Base-by-base conservation (phyloP, 495 filamentous ascomycete species). In the Aspergillus olivimuriae region DNA sequence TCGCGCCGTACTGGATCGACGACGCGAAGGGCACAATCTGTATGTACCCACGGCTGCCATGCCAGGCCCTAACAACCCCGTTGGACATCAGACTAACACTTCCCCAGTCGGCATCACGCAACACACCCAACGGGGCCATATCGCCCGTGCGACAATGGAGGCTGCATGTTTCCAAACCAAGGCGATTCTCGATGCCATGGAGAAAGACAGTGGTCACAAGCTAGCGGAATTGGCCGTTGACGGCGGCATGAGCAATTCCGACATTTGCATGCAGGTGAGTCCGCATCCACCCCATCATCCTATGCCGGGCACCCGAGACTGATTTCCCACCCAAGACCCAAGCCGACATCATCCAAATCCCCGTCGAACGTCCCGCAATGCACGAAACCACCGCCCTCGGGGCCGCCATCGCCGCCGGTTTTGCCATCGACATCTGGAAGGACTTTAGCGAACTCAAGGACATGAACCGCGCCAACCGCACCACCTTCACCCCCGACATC, bases 1-100 rank as follows among this genome's bases (percentile, higher is more conserved):
- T 95, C 62, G 91, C 91, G 14, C 91, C 91, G n/a, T 95, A 95
- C 61, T 97, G 91, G 91, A 94, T 95, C 48, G 91, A 95, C 61
- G 88, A 95, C 65, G 89, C 89, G 23, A 83, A 89, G 63, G 91
- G 91, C 40, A 95, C 90, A 1, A 80, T 92, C 16, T 90, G 82
- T 86, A 70, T 71, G 79, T 68, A 51, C 8, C 24, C n/a, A 5
- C 14, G 2, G 3, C 19, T 30, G n/a, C n/a, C n/a, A n/a, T n/a
- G n/a, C n/a, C n/a, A 12, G 22, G 11, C 4, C 21, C 10, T 22
- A 23, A 33, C 10, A 6, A 4, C 42, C 26, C 21, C 1, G 22
- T 18, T 43, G 16, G 10, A 34, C 23, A 23, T 28, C 19, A 31
- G 7, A 42, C 35, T 46, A 47, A 58, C 48, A 44, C 1, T 14